Conservation (phyloP, 345 rosid genomes). For the Leavenworthia alabamica region DNA sequence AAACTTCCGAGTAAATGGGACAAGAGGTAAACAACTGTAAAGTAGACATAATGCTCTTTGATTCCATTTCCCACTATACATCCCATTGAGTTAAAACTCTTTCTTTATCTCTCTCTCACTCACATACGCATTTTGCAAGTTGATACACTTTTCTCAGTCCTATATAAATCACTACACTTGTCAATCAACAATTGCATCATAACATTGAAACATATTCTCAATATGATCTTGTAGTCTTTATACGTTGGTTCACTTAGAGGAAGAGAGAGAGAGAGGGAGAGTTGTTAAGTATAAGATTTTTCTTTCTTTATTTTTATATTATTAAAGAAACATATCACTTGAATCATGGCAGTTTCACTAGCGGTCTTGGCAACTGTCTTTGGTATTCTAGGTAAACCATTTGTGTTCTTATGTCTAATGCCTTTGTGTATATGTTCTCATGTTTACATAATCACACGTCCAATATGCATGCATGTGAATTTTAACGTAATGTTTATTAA, state of each 20-base stretch:
- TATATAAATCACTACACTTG: constrained; percentile 31
- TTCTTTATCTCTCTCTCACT: background rate
- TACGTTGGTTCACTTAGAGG: no score
- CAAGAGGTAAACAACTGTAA: constrained; percentile 37
- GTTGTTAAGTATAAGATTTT: background rate
- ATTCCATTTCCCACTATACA: constrained; percentile 23
- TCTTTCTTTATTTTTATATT: background rate
- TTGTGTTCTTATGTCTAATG: background rate
- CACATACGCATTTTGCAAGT: constrained; percentile 29
- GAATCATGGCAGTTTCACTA: constrained; percentile 39
- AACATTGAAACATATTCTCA: constrained; percentile 24
- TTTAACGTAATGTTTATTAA: background rate
- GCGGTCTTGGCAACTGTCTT: constrained; percentile 42
- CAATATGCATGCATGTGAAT: constrained; percentile 2
- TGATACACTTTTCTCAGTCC: constrained; percentile 16
- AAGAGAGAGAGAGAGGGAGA: no score
- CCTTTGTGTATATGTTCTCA: background rate
- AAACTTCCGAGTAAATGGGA: constrained; percentile 1
- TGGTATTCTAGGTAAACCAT: constrained; percentile 60
- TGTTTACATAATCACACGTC: background rate
- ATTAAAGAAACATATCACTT: no score
- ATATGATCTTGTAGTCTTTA: constrained; percentile 17
- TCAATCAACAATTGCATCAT: constrained; percentile 12
- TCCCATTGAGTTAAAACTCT: constrained; percentile 30
- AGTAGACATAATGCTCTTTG: constrained; percentile 29